A percentile compares a stretch with the other conserved stretches of the same genome.
phyloP scores from a whole-genome alignment of 306 rosid species.

The Mimosa bimucronata region DNA sequence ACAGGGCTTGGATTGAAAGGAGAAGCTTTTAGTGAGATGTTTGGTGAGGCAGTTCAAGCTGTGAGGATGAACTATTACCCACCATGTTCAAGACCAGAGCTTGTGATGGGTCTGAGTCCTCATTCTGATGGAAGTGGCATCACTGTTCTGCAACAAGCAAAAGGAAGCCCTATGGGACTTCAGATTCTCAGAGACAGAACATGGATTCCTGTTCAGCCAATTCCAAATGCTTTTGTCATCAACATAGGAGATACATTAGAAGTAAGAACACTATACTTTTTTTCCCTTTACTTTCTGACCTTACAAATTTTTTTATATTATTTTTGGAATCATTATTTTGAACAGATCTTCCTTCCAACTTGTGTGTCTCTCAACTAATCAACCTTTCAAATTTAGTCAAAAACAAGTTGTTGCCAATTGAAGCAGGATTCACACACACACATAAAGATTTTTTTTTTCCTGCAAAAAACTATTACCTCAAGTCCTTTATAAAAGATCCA shows the following conservation, averaged over 20 bases:
- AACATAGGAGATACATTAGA: conserved; percentile 93
- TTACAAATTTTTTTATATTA: not conserved
- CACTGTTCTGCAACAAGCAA: conserved; percentile 90
- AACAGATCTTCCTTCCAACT: not conserved
- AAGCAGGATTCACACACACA: not conserved
- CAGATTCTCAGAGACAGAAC: conserved; percentile 70
- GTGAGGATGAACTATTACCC: conserved; percentile 96
- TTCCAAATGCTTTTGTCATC: conserved; percentile 87
- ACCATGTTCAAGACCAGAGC: conserved; percentile 95
- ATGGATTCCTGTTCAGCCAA: conserved; percentile 84
- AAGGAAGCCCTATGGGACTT: conserved; percentile 80
- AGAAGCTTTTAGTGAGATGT: conserved; percentile 64
- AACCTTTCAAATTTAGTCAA: not conserved
- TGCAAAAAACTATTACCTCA: no score
- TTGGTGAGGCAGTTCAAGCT: conserved; percentile 92
- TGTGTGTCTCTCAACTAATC: not conserved
- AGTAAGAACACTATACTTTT: conserved; percentile 50
- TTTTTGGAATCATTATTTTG: not conserved
- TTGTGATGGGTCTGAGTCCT: conserved; percentile 94
- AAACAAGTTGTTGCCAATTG: not conserved
- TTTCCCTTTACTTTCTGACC: conserved; percentile 1
- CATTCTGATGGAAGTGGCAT: conserved; percentile 99
- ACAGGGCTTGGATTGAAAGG: conserved; percentile 62
- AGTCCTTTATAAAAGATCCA: no score
- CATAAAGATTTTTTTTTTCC: no score